These are phyloP conservation scores for Liquidambar formosana DNA, from an alignment of 164 flowering plant genomes.

Conservation along the genomic window DNA sequence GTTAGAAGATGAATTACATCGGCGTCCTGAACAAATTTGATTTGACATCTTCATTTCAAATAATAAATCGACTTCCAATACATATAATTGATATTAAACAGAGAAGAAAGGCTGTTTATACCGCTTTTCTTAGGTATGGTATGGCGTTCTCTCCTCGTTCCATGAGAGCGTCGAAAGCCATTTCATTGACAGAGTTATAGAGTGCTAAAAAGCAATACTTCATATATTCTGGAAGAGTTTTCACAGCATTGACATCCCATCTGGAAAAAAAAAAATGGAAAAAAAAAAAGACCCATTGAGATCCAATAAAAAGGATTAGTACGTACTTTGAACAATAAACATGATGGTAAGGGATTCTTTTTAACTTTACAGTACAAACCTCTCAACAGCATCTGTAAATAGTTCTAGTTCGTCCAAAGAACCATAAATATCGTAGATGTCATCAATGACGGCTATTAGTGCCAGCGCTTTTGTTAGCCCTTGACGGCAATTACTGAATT, in stretches of 20 bases:
- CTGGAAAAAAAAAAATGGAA: constrained; percentile 26
- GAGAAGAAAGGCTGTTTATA: constrained; percentile 3
- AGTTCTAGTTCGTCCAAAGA: constrained; percentile 39
- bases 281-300: too few relatives aligned
- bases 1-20: neutral
- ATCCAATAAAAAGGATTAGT: too few relatives aligned
- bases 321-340: too few relatives aligned
- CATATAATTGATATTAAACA: neutral
- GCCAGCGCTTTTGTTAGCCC: constrained; percentile 24
- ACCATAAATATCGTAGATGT: constrained; percentile 49
- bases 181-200: constrained; percentile 38
- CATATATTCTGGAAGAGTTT: constrained; percentile 43
- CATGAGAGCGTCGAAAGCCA: constrained; percentile 31
- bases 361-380: constrained; percentile 20
- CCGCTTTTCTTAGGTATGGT: constrained; percentile 26
- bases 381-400: constrained; percentile 37
- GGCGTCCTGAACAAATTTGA: too few relatives aligned
- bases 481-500: constrained; percentile 22
- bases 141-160: constrained; percentile 22
- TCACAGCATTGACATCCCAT: constrained; percentile 37
- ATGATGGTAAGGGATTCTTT: too few relatives aligned
- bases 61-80: too few relatives aligned
- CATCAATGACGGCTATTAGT: constrained; percentile 38
- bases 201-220: constrained; percentile 40
- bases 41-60: too few relatives aligned